Evolutionary conservation across 2,329 filamentous ascomycete species (phyloP).

Genomic region (Ophiostoma ips): DNA sequence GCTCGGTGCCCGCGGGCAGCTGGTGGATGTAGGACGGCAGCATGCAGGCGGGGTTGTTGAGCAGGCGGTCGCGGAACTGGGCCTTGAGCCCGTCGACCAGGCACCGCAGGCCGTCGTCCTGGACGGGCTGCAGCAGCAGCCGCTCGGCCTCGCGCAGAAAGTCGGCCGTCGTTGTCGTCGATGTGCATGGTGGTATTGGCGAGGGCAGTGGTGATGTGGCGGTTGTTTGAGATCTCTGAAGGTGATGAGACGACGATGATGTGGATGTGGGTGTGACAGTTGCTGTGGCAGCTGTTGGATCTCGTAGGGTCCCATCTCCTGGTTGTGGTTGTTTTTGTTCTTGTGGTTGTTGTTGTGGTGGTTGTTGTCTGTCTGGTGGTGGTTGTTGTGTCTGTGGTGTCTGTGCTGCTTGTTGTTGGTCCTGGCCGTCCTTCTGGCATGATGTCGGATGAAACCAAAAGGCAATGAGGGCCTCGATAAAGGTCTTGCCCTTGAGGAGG

Average conservation of each 20-base stretch:
- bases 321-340: background rate
- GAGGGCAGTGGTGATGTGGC: conserved; percentile 1
- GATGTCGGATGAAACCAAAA: conserved; percentile 33
- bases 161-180: conserved; percentile 17
- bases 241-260: background rate
- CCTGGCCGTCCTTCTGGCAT: background rate
- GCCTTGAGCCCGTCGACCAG: conserved; percentile 37
- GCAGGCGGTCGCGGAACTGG: conserved; percentile 40
- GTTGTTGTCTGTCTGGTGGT: background rate
- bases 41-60: conserved; percentile 43
- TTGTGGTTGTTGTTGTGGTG: background rate
- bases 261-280: background rate
- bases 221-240: background rate
- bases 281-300: background rate
- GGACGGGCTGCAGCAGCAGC: conserved; percentile 34
- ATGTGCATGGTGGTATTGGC: background rate
- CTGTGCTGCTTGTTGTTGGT: background rate
- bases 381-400: background rate
- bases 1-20: conserved; percentile 45
- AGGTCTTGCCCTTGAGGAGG: conserved; percentile 43
- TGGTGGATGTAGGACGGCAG: conserved; percentile 52
- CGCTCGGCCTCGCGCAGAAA: conserved; percentile 45
- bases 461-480: conserved; percentile 42
- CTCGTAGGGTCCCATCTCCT: too few relatives aligned
- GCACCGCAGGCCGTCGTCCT: conserved; percentile 28